Base-by-base conservation (phyloP, 495 filamentous ascomycete genomes). In the Lepidopterella palustris region DNA sequence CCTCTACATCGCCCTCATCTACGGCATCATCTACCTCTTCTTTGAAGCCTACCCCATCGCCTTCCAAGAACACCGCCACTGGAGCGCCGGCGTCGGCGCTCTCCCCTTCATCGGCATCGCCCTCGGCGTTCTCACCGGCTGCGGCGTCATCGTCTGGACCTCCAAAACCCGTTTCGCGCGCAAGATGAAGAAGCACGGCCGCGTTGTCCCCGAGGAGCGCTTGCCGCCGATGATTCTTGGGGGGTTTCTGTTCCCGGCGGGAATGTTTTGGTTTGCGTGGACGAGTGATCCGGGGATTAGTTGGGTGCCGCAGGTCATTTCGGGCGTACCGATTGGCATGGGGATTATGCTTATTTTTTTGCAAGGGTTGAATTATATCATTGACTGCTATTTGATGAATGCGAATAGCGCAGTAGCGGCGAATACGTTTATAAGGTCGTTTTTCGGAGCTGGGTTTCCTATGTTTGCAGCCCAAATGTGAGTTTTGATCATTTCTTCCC, bases 1-100 rank as follows among this genome's bases (percentile, higher is more conserved):
- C 5, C 45, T 77, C n/a, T 73, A 74, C 26, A 70, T 79, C 58
- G 71, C 61, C 8, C 70, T 70, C 25, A 56, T 74, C 24, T 75
- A 72, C 60, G 72, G 68, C 26, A 63, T 72, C 21, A 40, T 73
- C 3, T 75, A 73, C 32, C 63, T 71, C 25, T 62, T 70, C 57
- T 71, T 75, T 56, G 62, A 66, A 45, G 72, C 73, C 2, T 74
- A 69, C 50, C 73, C 72, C 3, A 66, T 70, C 48, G 59, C 67
- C 1, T 73, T 70, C 55, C 35, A 63, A 39, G 58, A 69, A 45
- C 39, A 65, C 24, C 66, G 72, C 10, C 63, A 64, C 42, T 73
- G 70, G 72, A 64, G 53, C 28, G 40, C 55, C 1, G 67, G 66
- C 20, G 60, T 71, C 29, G 65, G 55, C 60, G 62, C 64, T n/a